phyloP scores from a whole-genome alignment of 1,284 basidiomycete genomes.

The Ganoderma sinense region DNA sequence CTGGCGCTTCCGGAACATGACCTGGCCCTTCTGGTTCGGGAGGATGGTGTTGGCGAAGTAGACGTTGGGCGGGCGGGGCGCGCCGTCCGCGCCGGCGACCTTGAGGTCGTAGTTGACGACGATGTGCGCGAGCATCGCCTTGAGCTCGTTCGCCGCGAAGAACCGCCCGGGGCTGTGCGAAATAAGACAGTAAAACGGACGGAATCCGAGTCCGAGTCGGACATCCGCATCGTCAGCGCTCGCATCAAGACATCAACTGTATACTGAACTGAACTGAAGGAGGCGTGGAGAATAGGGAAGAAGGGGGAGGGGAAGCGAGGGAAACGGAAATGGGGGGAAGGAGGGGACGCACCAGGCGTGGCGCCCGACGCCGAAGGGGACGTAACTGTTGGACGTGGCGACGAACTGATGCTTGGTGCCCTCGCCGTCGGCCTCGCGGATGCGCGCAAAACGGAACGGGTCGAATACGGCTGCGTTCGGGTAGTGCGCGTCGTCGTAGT shows the following conservation, averaged over 20 bases:
- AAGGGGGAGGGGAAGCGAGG: background rate
- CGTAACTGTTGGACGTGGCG: conserved; percentile 31
- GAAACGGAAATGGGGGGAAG: too few relatives aligned
- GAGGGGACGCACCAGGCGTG: conserved; percentile 7
- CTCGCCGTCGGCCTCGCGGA: conserved; percentile 29
- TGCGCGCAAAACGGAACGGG: conserved; percentile 17
- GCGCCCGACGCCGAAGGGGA: conserved; percentile 37
- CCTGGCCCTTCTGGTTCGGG: conserved; percentile 3
- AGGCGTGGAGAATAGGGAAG: background rate
- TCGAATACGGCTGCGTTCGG: conserved; percentile 16
- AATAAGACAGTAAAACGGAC: too few relatives aligned
- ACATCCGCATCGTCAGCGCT: background rate
- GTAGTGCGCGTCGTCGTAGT: conserved; percentile 26
- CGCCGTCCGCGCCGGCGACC: conserved; percentile 12
- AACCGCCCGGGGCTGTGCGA: background rate
- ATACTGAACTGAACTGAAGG: too few relatives aligned
- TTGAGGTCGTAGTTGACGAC: conserved; percentile 32
- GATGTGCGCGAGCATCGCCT: conserved; percentile 30
- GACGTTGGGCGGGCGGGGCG: conserved; percentile 9
- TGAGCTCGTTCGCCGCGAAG: background rate
- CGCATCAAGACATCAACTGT: too few relatives aligned
- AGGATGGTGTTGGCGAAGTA: conserved; percentile 1
- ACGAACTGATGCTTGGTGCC: conserved; percentile 35
- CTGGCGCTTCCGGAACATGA: conserved; percentile 12
- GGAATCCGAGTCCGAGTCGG: too few relatives aligned